These are phyloP conservation scores for Vigna radiata DNA, from an alignment of 306 rosid species.

Conservation along the genomic window DNA sequence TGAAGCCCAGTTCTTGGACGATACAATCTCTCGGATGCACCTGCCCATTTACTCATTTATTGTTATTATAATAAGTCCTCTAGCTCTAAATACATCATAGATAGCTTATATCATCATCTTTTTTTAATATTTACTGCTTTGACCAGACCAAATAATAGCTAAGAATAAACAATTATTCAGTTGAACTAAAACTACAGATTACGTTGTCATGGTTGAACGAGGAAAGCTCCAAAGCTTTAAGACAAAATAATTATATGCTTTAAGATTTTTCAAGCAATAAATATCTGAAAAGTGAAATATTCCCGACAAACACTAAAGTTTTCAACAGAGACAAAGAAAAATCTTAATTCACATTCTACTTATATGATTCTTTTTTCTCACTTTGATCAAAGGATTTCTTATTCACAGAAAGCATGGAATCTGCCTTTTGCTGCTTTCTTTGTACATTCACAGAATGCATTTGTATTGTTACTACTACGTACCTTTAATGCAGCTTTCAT, in stretches of 20 bases:
- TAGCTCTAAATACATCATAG: not conserved
- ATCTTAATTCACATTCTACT: not conserved
- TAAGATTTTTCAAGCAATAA: not conserved
- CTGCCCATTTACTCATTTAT: constrained; percentile 17
- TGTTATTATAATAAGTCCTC: not conserved
- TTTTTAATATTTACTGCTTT: constrained; percentile 13
- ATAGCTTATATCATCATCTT: not conserved
- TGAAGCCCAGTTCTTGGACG: constrained; percentile 20
- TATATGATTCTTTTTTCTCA: not conserved
- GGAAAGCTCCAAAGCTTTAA: not conserved
- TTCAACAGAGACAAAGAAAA: not conserved
- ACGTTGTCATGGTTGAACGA: not conserved
- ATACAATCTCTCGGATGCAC: constrained; percentile 10
- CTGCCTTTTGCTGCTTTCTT: not conserved
- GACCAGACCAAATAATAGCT: not conserved
- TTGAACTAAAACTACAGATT: not conserved
- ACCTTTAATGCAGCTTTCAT: not conserved
- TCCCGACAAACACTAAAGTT: not conserved
- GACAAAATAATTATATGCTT: not conserved
- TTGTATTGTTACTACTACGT: not conserved
- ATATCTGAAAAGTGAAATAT: not conserved
- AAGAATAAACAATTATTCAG: not conserved
- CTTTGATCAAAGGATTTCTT: not conserved
- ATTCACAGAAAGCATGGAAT: not conserved
- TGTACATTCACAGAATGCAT: not conserved